Conservation (phyloP, 2,329 filamentous ascomycete species). For the Aspergillus unguis region DNA sequence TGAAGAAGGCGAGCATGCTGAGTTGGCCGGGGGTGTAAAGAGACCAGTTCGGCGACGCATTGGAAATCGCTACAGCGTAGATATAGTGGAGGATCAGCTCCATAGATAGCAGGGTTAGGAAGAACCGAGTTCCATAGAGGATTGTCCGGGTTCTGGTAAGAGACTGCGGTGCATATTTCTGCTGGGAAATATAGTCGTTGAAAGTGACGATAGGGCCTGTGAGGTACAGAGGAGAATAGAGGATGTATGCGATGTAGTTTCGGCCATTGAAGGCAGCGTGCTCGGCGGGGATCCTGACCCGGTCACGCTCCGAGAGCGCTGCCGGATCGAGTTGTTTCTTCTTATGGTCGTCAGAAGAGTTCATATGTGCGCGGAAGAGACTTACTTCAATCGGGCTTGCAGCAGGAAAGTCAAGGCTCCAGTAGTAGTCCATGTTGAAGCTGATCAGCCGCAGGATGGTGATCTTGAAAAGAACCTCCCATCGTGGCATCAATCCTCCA, state of each 20-base stretch:
- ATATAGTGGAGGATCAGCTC: constrained; percentile 87
- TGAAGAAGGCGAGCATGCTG: constrained; percentile 88
- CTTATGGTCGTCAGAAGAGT: constrained; percentile 54
- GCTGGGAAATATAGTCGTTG: constrained; percentile 94
- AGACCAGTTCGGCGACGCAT: constrained; percentile 73
- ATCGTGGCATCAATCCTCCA: constrained; percentile 79
- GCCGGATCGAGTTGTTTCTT: constrained; percentile 97
- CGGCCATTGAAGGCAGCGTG: constrained; percentile 69
- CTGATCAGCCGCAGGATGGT: constrained; percentile 89
- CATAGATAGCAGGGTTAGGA: constrained; percentile 78
- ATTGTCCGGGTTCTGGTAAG: constrained; percentile 68
- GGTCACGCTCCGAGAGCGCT: constrained; percentile 82
- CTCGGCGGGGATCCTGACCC: constrained; percentile 71
- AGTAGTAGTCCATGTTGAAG: constrained; percentile 96
- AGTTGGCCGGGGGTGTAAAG: constrained; percentile 84
- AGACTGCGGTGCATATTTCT: constrained; percentile 67
- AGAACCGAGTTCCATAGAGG: constrained; percentile 79
- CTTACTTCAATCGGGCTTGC: constrained; percentile 77
- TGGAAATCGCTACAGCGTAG: constrained; percentile 89
- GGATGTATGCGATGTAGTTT: constrained; percentile 83
- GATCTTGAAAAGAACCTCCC: constrained; percentile 98
- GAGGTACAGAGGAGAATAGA: constrained; percentile 92
- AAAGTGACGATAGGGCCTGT: constrained; percentile 93
- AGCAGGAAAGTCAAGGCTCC: constrained; percentile 68
- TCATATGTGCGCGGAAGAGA: constrained; percentile 12